phyloP scores from a whole-genome alignment of 192 early-diverging fungal genomes.

The Funneliformis geosporum region DNA sequence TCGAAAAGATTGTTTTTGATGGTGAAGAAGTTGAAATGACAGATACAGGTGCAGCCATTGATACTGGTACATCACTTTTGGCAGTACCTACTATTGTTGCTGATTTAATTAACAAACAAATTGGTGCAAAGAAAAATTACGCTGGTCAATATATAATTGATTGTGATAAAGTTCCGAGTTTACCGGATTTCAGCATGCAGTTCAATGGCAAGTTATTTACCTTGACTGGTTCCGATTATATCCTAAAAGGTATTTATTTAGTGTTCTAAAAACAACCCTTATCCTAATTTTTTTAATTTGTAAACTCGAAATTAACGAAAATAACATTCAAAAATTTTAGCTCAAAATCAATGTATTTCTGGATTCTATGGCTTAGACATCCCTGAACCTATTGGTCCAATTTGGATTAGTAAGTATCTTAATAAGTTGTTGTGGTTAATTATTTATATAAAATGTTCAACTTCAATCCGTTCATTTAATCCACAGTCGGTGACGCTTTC shows the following conservation, averaged over 20 bases:
- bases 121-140: slow-evolving; percentile 94
- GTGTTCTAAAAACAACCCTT: neutral
- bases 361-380: slow-evolving; percentile 95
- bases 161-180: slow-evolving; percentile 62
- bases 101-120: slow-evolving; percentile 83
- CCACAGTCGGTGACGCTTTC: slow-evolving; percentile 74
- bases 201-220: slow-evolving; percentile 77
- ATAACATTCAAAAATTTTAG: slow-evolving; percentile 46
- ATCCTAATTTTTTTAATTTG: neutral
- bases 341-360: slow-evolving; percentile 70
- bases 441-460: neutral
- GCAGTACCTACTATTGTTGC: slow-evolving; percentile 76
- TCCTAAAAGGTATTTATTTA: slow-evolving; percentile 45
- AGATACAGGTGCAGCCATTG: slow-evolving; percentile 79
- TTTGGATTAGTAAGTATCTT: slow-evolving; percentile 67
- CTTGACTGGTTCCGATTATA: slow-evolving; percentile 58
- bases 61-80: slow-evolving; percentile 89
- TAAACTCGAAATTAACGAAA: slow-evolving; percentile 50
- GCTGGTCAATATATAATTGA: slow-evolving; percentile 89
- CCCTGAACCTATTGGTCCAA: slow-evolving; percentile 70
- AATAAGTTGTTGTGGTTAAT: neutral
- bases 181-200: slow-evolving; percentile 77
- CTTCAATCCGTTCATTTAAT: slow-evolving; percentile 7
- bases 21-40: slow-evolving; percentile 71
- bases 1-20: slow-evolving; percentile 77